Evolutionary conservation across 75 land plant species (phyloP).

Genomic region (Gnetum montanum): DNA sequence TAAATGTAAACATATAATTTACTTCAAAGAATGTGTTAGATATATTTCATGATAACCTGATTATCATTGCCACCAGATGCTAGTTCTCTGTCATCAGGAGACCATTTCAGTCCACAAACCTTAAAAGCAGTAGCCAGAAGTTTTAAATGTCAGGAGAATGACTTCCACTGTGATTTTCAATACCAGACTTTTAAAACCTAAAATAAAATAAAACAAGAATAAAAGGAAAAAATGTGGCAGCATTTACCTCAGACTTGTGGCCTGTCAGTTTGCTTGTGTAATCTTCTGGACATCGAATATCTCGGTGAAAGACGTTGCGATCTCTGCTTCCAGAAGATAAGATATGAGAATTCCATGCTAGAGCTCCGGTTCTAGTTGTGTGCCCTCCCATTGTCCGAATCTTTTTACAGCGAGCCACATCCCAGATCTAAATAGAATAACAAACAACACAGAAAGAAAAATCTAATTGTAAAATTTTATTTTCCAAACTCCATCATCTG

Average conservation of each 20-base stretch:
- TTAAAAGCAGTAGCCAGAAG: slow-evolving; percentile 8
- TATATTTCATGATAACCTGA: slow-evolving; percentile 57
- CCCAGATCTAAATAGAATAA: slow-evolving; percentile 66
- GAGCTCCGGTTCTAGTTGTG: slow-evolving; percentile 63
- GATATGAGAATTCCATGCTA: slow-evolving; percentile 73
- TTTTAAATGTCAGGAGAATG: background rate
- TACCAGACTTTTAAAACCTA: too few relatives aligned
- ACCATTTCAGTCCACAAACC: slow-evolving; percentile 99
- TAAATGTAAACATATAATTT: too few relatives aligned
- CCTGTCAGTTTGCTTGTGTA: slow-evolving; percentile 63
- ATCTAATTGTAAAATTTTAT: background rate
- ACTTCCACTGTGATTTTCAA: too few relatives aligned
- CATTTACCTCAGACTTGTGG: slow-evolving; percentile 68
- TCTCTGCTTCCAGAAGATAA: slow-evolving; percentile 85
- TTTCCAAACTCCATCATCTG: background rate
- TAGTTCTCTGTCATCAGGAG: slow-evolving; percentile 95
- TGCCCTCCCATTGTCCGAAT: slow-evolving; percentile 82
- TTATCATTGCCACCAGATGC: slow-evolving; percentile 99
- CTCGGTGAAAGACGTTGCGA: slow-evolving; percentile 64
- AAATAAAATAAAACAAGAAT: too few relatives aligned
- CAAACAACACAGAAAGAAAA: background rate
- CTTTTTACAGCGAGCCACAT: slow-evolving; percentile 67
- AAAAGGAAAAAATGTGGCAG: too few relatives aligned
- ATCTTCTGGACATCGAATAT: slow-evolving; percentile 70
- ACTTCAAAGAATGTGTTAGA: too few relatives aligned